phyloP scores from a whole-genome alignment of 805 yeast species.

The Aciculoconidium aculeatum region DNA sequence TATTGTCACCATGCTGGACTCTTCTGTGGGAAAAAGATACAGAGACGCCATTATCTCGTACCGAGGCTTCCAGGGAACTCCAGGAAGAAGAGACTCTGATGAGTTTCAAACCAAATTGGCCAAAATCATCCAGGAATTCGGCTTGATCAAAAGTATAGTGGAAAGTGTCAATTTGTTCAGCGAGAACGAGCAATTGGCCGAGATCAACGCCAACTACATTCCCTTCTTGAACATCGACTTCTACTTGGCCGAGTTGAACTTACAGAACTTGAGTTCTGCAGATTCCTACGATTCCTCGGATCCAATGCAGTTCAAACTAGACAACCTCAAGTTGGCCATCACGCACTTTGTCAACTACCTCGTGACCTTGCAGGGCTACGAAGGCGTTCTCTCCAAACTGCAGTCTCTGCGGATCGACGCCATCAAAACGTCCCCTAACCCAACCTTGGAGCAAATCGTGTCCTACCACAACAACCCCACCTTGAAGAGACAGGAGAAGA shows the following conservation, averaged over 20 bases:
- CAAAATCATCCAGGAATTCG: slow-evolving; percentile 34
- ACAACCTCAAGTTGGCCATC: slow-evolving; percentile 29
- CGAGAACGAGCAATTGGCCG: slow-evolving; percentile 64
- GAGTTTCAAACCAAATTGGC: slow-evolving; percentile 36
- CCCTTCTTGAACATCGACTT: slow-evolving; percentile 56
- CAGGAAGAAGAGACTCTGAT: slow-evolving; percentile 35
- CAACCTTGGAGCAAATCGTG: slow-evolving; percentile 33
- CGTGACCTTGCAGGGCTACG: slow-evolving; percentile 11
- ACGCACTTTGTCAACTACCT: slow-evolving; percentile 34
- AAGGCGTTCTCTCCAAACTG: slow-evolving; percentile 27
- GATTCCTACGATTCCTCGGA: slow-evolving; percentile 8
- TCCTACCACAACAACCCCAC: slow-evolving; percentile 29
- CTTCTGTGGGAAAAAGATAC: slow-evolving; percentile 11
- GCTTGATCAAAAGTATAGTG: slow-evolving; percentile 39
- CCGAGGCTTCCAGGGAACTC: slow-evolving; percentile 8
- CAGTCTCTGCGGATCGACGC: slow-evolving; percentile 35
- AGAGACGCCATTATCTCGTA: slow-evolving; percentile 8
- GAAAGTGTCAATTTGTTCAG: slow-evolving; percentile 58
- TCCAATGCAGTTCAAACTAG: slow-evolving; percentile 17
- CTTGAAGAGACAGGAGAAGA: slow-evolving; percentile 61
- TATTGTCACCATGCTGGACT: slow-evolving; percentile 1
- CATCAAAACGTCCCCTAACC: slow-evolving; percentile 35
- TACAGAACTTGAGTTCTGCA: slow-evolving; percentile 6
- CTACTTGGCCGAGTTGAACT: slow-evolving; percentile 39
- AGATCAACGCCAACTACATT: slow-evolving; percentile 57